Conservation (phyloP, 73 alveolate species). For the Stentor coeruleus region DNA sequence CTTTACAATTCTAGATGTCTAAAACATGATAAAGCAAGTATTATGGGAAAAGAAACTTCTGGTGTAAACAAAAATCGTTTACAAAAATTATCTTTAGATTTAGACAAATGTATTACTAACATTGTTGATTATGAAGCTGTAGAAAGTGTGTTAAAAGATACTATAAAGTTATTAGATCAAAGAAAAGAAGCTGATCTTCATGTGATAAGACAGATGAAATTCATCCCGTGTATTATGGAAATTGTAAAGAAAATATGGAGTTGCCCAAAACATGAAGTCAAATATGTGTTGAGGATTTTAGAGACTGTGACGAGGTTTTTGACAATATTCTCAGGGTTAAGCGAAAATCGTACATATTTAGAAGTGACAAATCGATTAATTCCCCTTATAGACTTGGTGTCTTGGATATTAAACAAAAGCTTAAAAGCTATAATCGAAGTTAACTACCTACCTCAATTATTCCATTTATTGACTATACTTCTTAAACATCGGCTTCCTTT, state of each 20-base stretch:
- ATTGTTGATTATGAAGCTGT: constrained; percentile 70
- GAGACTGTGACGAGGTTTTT: constrained; percentile 62
- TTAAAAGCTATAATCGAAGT: constrained; percentile 74
- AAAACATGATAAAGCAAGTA: constrained; percentile 76
- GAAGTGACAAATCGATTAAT: constrained; percentile 75
- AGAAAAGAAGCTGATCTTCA: constrained; percentile 81
- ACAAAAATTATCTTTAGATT: constrained; percentile 76
- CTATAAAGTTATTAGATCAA: constrained; percentile 72
- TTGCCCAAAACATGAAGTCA: constrained; percentile 82
- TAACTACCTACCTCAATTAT: constrained; percentile 73
- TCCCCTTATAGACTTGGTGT: constrained; percentile 75
- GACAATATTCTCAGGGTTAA: constrained; percentile 49
- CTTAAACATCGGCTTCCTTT: constrained; percentile 85
- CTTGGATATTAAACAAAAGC: constrained; percentile 79
- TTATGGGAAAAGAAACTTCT: constrained; percentile 80
- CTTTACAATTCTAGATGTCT: constrained; percentile 67
- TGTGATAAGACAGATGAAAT: constrained; percentile 73
- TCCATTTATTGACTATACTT: constrained; percentile 75
- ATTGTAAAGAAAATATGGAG: constrained; percentile 81
- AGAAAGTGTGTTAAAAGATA: constrained; percentile 72
- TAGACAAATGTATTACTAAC: constrained; percentile 72
- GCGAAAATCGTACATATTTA: constrained; percentile 90
- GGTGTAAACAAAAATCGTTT: constrained; percentile 78
- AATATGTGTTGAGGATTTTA: constrained; percentile 57
- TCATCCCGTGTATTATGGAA: constrained; percentile 77